Evolutionary conservation across 2,329 filamentous ascomycete genomes (phyloP), one percentile per base, ranked within the genome.

Genomic region (Pseudocercospora ulei): DNA sequence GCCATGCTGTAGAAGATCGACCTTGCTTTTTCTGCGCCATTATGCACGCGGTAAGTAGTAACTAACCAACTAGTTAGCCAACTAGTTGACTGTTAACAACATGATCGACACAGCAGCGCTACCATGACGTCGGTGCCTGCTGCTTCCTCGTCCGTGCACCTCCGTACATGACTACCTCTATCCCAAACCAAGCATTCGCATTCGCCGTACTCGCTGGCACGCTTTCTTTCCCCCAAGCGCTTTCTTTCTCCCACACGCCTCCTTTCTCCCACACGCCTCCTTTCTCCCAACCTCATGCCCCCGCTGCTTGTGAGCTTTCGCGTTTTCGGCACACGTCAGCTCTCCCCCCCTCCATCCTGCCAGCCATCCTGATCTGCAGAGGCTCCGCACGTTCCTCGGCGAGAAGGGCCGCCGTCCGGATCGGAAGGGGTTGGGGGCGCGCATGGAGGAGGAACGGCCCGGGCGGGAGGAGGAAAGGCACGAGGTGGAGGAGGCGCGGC

Each of bases 341-440:
- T 7, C 43, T 51, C 19, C 38, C 50, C 18, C 41, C 53, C 38
- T 52, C 47, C 30, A 43, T 54, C 19, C 20, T 51, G 11, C 37
- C 49, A 7, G 69, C 62, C 55, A 61, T 70, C 55, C 70, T 71
- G 55, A 64, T 76, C 44, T 62, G 70, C 31, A 72, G n/a, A 76
- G 50, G 63, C 78, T 49, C 48, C 50, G 9, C 51, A 51, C 28
- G 39, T 41, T n/a, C 4, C 24, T 50, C 25, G 50, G 51, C 35
- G 46, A 48, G 37, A 45, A 51, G 29, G 46, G 42, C 9, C n/a
- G n/a, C n/a, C 19, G 3, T 8, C 16, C 7, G 11, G 18, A 27
- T 13, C n/a, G 8, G 13, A 14, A 18, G 12, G 22, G 18, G 17
- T 20, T 23, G 28, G 23, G 11, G 29, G 18, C 30, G 25, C 25